Base-by-base conservation (phyloP, 2,329 filamentous ascomycete species). In the Westerdykella ornata region DNA sequence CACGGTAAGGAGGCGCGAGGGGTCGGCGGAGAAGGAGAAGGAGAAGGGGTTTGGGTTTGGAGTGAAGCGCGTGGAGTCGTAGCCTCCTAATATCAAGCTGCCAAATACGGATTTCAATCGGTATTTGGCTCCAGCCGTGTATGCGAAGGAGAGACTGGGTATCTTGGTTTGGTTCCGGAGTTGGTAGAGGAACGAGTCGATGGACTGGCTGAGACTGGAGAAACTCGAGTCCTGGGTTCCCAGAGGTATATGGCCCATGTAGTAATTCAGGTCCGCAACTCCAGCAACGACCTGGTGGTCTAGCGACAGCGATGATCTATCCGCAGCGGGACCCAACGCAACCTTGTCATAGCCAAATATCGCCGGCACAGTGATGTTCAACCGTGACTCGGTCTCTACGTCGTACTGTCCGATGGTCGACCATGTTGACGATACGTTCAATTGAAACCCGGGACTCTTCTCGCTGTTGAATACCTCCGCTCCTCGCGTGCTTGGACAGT, bases 41-140 rank as follows among this genome's bases (percentile, higher is more conserved):
- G 57, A 58, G 32, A 63, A 61, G 17, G 48, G 46, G 31, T 60
- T 57, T 4, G 44, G 41, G 31, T 57, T 56, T 3, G 55, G 39
- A 16, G 46, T 55, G 44, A 67, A 63, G n/a, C 67, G 61, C 1
- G 60, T 61, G 14, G 56, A 49, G 45, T 72, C 68, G 41, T 68
- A 71, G 5, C 69, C 68, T 13, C 69, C 68, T 4, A 72, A 45
- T 1, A 65, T 60, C 16, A 70, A 53, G 37, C 53, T 67, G 6
- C 60, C 63, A 29, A 58, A 56, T 0, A 60, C 58, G 1, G 56
- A 57, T 34, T 65, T 64, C 16, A 56, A 39, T 8, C 52, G 51
- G 42, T 66, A 65, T 20, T 56, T 54, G 20, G 60, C 61, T 16
- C 63, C 63, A 35, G 63, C 63, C 15, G 63, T 62, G 37, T 66